Conservation (phyloP, 345 rosid genomes). For the Leavenworthia alabamica region DNA sequence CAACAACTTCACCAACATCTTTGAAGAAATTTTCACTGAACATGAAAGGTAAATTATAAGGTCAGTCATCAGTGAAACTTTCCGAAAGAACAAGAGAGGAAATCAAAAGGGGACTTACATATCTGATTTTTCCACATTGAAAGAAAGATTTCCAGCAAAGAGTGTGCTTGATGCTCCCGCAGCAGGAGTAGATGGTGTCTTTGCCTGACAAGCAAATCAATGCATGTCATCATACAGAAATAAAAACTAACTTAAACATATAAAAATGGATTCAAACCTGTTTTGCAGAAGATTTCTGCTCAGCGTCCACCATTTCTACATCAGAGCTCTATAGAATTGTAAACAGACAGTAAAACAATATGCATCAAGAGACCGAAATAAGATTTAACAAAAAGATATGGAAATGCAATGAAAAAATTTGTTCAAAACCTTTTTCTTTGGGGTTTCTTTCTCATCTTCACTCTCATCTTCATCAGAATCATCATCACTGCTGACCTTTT, state of each 20-base stretch:
- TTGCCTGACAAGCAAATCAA: slow-evolving; percentile 39
- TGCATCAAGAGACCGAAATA: too few relatives aligned
- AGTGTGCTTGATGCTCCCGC: slow-evolving; percentile 53
- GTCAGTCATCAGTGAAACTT: too few relatives aligned
- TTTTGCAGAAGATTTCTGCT: slow-evolving; percentile 20
- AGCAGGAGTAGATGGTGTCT: slow-evolving; percentile 53
- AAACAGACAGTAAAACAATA: neutral
- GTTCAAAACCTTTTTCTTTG: slow-evolving; percentile 39
- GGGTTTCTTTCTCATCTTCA: slow-evolving; percentile 49
- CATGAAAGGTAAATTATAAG: neutral
- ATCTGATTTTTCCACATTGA: slow-evolving; percentile 44
- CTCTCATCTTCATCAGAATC: slow-evolving; percentile 48
- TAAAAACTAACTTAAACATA: too few relatives aligned
- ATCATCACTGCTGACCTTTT: slow-evolving; percentile 47
- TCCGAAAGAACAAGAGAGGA: neutral
- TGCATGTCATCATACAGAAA: neutral
- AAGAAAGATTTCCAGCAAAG: slow-evolving; percentile 68
- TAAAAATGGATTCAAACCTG: slow-evolving; percentile 11
- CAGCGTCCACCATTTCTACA: slow-evolving; percentile 57
- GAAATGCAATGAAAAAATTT: neutral
- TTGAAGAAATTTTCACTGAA: slow-evolving; percentile 69
- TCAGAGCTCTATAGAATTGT: slow-evolving; percentile 35
- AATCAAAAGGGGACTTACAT: slow-evolving; percentile 42
- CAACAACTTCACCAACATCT: slow-evolving; percentile 60
- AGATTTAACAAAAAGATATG: too few relatives aligned